Base-by-base conservation (phyloP, 805 yeast genomes). In the Danielia oregonensis region DNA sequence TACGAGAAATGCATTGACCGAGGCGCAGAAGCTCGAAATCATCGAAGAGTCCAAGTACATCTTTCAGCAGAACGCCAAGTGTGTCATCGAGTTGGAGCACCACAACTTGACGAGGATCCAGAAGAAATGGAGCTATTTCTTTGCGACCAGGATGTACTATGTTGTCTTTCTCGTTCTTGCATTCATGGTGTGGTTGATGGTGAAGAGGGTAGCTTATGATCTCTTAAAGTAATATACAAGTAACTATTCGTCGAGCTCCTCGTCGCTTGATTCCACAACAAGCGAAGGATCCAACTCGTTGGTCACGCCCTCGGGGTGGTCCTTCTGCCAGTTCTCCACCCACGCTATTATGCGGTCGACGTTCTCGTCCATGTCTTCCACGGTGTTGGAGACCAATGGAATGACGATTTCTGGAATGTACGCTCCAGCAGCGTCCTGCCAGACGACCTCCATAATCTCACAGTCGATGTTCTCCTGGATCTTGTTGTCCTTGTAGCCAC, bases 391-490 rank as follows among this genome's bases (percentile, higher is more conserved):
- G 29, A 62, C 65, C 42, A 93, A 70, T 49, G 84, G 93, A 26
- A 93, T 85, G 19, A 93, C 91, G 18, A 88, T 79, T 43, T 83
- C 86, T 28, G 79, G 79, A 21, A 72, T 83, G 53, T 87, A 93
- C 26, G 82, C 73, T 22, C 87, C 96, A 38, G 74, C 67, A 0
- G 97, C 98, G 46, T 93, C 98, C 44, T 82, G 83, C 29, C 79
- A 61, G 11, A 93, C 76, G 10, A 91, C 86, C 47, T 89, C 91
- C 97, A 93, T 93, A 45, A 93, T 93, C 61, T 93, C 99, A 40
- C 95, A 94, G 58, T 93, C 98, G 29, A 93, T 63, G 55, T 93
- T 93, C 52, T 93, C 99, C 37, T 81, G 82, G 43, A 93, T 77
- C 61, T 93, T 93, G 40, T 74, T 70, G 41, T 86, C 82, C 35